These are phyloP conservation scores for Rhynchosporium graminicola DNA, from an alignment of 2,329 filamentous ascomycete genomes.

Conservation along the genomic window DNA sequence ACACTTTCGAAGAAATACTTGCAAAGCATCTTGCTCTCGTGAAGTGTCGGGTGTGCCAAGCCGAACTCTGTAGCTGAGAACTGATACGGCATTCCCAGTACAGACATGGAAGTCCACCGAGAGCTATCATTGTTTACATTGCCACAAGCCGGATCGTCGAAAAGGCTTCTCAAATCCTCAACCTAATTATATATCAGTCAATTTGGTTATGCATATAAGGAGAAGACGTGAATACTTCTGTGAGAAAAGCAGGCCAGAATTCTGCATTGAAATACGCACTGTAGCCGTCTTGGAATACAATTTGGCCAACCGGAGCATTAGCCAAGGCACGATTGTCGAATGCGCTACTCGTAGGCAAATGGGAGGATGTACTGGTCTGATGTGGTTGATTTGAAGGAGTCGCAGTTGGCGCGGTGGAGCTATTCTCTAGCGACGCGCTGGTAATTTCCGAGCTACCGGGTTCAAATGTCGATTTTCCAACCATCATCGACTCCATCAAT, in stretches of 20 bases:
- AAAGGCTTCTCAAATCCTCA: constrained; percentile 29
- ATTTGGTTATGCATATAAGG: neutral
- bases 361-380: neutral
- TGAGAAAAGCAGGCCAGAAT: constrained; percentile 30
- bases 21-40: constrained; percentile 55
- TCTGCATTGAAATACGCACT: constrained; percentile 29
- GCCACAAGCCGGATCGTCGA: constrained; percentile 13
- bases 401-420: neutral
- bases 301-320: constrained; percentile 25
- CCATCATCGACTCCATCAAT: constrained; percentile 31
- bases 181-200: constrained; percentile 18
- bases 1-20: constrained; percentile 71
- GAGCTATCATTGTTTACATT: neutral
- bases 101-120: constrained; percentile 23
- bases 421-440: neutral
- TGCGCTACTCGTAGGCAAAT: neutral
- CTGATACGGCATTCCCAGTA: neutral
- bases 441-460: constrained; percentile 1
- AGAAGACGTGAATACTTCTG: constrained; percentile 24
- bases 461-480: neutral
- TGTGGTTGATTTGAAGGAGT: neutral
- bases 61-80: constrained; percentile 15
- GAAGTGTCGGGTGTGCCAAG: constrained; percentile 23
- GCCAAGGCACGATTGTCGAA: neutral
- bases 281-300: constrained; percentile 29